Conservation (phyloP, 1,284 basidiomycete genomes). For the Boletellus sp. region DNA sequence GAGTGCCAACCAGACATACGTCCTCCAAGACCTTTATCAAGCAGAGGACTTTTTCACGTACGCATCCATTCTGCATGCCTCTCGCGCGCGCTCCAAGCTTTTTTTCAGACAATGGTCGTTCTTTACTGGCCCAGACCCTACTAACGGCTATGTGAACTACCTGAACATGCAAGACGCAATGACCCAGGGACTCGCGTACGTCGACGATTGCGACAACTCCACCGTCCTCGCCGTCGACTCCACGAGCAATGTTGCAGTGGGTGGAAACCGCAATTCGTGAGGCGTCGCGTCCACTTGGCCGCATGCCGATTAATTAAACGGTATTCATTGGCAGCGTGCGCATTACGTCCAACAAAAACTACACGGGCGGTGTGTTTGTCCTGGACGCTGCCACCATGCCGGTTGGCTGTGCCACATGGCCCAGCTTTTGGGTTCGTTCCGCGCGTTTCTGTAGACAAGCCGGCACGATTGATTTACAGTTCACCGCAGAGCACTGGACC, state of each 20-base stretch:
- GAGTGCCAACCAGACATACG: conserved; percentile 18
- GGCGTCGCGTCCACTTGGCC: conserved; percentile 22
- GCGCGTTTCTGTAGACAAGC: background rate
- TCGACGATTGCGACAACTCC: conserved; percentile 48
- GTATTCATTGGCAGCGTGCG: conserved; percentile 52
- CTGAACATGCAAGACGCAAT: conserved; percentile 44
- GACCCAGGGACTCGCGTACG: conserved; percentile 51
- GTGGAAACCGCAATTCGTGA: conserved; percentile 62
- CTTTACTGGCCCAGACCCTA: conserved; percentile 61
- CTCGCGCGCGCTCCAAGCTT: background rate
- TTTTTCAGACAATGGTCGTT: conserved; percentile 56
- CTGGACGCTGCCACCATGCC: conserved; percentile 78
- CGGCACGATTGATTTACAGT: background rate
- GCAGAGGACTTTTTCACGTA: conserved; percentile 31
- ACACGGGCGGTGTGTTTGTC: conserved; percentile 70
- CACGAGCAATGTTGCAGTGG: conserved; percentile 44
- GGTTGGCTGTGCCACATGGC: conserved; percentile 79
- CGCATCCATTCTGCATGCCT: conserved; percentile 4
- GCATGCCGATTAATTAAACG: conserved; percentile 19
- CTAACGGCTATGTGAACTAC: conserved; percentile 61
- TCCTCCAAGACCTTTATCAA: conserved; percentile 27
- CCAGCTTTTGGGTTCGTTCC: conserved; percentile 56
- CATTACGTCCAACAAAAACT: conserved; percentile 64
- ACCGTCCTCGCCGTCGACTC: conserved; percentile 64
- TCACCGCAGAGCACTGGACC: conserved; percentile 43